These are phyloP conservation scores for Didymella pomorum DNA, from an alignment of 2,329 filamentous ascomycete species.

Conservation along the genomic window DNA sequence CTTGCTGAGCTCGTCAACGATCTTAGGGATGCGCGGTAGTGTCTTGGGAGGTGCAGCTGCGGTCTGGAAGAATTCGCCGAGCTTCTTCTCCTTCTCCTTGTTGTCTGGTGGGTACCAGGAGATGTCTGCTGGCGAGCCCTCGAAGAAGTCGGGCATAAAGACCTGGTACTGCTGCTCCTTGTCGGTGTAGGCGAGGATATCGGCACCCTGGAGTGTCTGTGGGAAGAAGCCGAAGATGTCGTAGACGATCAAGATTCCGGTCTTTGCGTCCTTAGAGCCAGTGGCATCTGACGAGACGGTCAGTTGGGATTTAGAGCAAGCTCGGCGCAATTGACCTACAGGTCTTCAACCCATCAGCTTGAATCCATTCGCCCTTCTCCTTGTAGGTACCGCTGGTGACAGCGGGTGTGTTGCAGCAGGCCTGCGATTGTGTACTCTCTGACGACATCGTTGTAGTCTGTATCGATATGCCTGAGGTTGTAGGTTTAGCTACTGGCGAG, in stretches of 20 bases:
- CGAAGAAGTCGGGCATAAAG: slow-evolving; percentile 92
- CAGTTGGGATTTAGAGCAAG: background rate
- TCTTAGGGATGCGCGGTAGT: slow-evolving; percentile 62
- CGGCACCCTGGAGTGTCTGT: slow-evolving; percentile 69
- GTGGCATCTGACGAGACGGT: slow-evolving; percentile 58
- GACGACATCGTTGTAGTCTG: slow-evolving; percentile 43
- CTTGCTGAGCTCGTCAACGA: slow-evolving; percentile 63
- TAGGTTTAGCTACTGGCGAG: slow-evolving; percentile 16
- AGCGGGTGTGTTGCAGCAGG: slow-evolving; percentile 60
- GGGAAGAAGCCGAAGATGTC: slow-evolving; percentile 72
- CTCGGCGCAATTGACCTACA: slow-evolving; percentile 51
- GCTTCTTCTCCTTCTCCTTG: slow-evolving; percentile 66
- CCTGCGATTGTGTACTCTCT: slow-evolving; percentile 48
- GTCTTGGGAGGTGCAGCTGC: slow-evolving; percentile 66
- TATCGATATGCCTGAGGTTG: slow-evolving; percentile 1
- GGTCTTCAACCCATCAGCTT: slow-evolving; percentile 68
- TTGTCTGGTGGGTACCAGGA: slow-evolving; percentile 68
- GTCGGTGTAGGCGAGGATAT: slow-evolving; percentile 67
- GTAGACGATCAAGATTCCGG: slow-evolving; percentile 66
- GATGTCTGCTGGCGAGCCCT: slow-evolving; percentile 73
- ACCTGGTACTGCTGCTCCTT: slow-evolving; percentile 80
- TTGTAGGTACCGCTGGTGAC: slow-evolving; percentile 61
- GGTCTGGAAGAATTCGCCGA: slow-evolving; percentile 66
- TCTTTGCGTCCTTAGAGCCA: slow-evolving; percentile 63
- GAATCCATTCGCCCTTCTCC: slow-evolving; percentile 66